Percentiles rank a stretch among this genome's conserved stretches.
Conservation (phyloP, 371 early-diverging fungal species). For the Actinomortierella ambigua region DNA sequence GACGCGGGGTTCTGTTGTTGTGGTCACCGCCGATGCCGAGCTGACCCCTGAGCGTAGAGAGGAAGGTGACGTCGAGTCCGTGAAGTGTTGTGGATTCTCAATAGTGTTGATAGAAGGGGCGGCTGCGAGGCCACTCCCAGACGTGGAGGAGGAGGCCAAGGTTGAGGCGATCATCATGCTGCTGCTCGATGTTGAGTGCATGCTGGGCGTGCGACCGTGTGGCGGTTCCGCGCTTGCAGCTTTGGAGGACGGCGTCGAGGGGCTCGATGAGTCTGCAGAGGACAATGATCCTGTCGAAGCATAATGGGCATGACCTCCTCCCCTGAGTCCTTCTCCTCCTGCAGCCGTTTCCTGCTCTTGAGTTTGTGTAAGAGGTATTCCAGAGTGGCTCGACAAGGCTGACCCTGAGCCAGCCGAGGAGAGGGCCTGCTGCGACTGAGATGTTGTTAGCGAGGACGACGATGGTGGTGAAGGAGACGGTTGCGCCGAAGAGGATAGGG, state of each 20-base stretch:
- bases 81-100: background rate
- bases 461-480: slow-evolving; percentile 1
- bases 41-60: background rate
- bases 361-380: background rate
- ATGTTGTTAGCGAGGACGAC: background rate
- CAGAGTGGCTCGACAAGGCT: background rate
- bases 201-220: no score
- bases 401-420: background rate
- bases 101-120: slow-evolving; percentile 1
- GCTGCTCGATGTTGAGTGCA: no score
- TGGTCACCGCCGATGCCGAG: slow-evolving; percentile 6
- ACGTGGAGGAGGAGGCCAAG: no score
- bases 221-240: no score
- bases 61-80: background rate
- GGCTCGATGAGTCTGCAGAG: no score
- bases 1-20: slow-evolving; percentile 12
- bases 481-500: slow-evolving; percentile 47
- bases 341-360: background rate
- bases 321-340: background rate
- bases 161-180: no score
- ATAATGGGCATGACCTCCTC: no score
- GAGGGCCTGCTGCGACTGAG: background rate
- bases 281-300: no score
- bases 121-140: background rate
- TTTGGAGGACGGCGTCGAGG: no score